Evolutionary conservation across 306 rosid species (phyloP).

Genomic region (Dalbergia cultrata): DNA sequence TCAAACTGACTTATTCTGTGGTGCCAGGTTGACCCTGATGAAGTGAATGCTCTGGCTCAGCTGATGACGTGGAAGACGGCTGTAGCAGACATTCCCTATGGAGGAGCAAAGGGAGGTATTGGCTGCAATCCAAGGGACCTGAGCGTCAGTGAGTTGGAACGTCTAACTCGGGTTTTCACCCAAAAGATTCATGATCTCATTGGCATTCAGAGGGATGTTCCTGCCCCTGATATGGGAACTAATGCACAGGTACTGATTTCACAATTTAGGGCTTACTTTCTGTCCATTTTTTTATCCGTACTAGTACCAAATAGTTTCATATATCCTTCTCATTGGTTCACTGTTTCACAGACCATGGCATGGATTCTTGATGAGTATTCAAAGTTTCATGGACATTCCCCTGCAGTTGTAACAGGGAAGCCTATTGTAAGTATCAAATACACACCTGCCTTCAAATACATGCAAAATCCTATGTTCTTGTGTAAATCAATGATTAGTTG

Average conservation of each 20-base stretch:
- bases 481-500: slow-evolving; percentile 1
- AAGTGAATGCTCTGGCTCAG: slow-evolving; percentile 86
- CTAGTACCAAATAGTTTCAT: slow-evolving; percentile 7
- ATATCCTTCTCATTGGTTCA: slow-evolving; percentile 29
- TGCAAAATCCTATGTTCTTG: neutral
- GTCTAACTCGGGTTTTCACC: slow-evolving; percentile 87
- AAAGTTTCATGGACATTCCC: slow-evolving; percentile 83
- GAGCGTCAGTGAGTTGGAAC: slow-evolving; percentile 71
- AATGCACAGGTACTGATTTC: slow-evolving; percentile 66
- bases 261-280: neutral
- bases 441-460: neutral
- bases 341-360: slow-evolving; percentile 74
- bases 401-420: slow-evolving; percentile 82
- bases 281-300: neutral
- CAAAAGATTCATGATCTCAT: slow-evolving; percentile 83
- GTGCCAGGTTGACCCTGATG: slow-evolving; percentile 81
- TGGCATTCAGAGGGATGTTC: slow-evolving; percentile 76
- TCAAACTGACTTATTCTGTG: slow-evolving; percentile 29
- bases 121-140: slow-evolving; percentile 79
- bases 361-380: slow-evolving; percentile 90
- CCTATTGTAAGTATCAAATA: slow-evolving; percentile 63
- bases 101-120: slow-evolving; percentile 90
- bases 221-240: slow-evolving; percentile 91
- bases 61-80: slow-evolving; percentile 89
- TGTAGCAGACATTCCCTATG: slow-evolving; percentile 78